Base-by-base conservation (phyloP, 257 asterid genomes). In the Marsdenia floribunda region DNA sequence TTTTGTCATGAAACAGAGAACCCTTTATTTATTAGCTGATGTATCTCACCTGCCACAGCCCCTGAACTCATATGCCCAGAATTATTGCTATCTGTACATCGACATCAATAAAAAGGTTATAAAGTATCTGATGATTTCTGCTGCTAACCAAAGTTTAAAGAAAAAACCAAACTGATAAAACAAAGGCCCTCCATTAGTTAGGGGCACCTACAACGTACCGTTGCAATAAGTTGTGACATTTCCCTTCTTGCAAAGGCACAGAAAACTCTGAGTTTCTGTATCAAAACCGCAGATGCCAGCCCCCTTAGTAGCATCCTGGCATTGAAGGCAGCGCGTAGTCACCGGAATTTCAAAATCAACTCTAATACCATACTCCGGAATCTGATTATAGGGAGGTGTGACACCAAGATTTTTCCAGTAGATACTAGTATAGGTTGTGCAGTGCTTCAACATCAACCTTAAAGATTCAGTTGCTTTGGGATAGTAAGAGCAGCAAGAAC, bases 301-400 rank as follows among this genome's bases (percentile, higher is more conserved):
- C 0, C 98, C 91, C 47, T 86, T 88, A 9, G 52, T 73, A 4
- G 79, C 75, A 64, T 89, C 96, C 88, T 88, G 83, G 63, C 98
- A 95, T 84, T 76, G 76, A 10, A 85, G 66, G 70, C 99, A 92
- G 38, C 87, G 77, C 0, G 88, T 80, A 8, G 97, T 92, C 35
- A 88, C 90, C 0, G 99, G 98, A 50, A 95, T 80, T n/a, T 95
- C 96, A 15, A 90, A 95, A 72, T 95, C 98, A 11, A 95, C 89
- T 85, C 99, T 78, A 6, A 90, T 75, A 47, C 96, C 98, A 38
- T 92, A 95, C 85, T 87, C 98, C 0, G 99, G 96, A 0, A 85
- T 59, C 88, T 95, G 98, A 58, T 81, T 82, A 60, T 76, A 89
- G 0, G 87, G 87, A 18, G 97, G 91, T 21, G 93, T 81, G 0